These are phyloP conservation scores for Wickerhamomyces chambardii DNA, from an alignment of 805 yeast species.

Conservation along the genomic window DNA sequence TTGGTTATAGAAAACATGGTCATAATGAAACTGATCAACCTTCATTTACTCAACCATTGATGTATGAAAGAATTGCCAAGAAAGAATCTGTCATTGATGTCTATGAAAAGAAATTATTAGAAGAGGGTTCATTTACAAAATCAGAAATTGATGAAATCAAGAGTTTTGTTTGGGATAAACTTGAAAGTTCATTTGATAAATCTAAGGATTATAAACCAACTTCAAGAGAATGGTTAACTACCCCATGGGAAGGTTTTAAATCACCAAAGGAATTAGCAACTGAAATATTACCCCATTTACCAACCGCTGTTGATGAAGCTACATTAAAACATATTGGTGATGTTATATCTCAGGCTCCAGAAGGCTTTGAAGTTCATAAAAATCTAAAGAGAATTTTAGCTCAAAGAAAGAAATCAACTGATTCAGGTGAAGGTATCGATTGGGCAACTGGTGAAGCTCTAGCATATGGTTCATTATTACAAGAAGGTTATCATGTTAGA, in stretches of 20 bases:
- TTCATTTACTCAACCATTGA: conserved; percentile 94
- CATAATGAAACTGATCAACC: conserved; percentile 99
- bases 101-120: conserved; percentile 70
- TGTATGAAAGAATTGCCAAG: conserved; percentile 87
- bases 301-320: conserved; percentile 78
- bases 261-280: conserved; percentile 95
- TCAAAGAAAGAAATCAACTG: conserved; percentile 79
- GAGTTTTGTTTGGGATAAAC: conserved; percentile 93
- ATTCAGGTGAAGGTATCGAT: conserved; percentile 89
- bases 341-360: conserved; percentile 77
- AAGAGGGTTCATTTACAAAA: conserved; percentile 83
- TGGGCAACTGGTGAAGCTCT: conserved; percentile 99
- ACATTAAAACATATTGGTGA: conserved; percentile 72
- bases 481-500: conserved; percentile 95
- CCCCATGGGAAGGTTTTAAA: conserved; percentile 99
- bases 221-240: conserved; percentile 94
- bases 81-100: conserved; percentile 85
- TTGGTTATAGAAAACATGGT: conserved; percentile 98
- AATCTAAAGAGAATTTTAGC: conserved; percentile 92
- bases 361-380: conserved; percentile 81
- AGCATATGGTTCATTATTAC: conserved; percentile 86
- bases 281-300: conserved; percentile 91
- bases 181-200: conserved; percentile 84
- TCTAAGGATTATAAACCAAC: conserved; percentile 87
- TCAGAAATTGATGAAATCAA: conserved; percentile 94